A percentile compares a stretch with the other conserved stretches of the same genome.
Conservation (phyloP, 192 early-diverging fungal genomes). For the Coemansia sp. region DNA sequence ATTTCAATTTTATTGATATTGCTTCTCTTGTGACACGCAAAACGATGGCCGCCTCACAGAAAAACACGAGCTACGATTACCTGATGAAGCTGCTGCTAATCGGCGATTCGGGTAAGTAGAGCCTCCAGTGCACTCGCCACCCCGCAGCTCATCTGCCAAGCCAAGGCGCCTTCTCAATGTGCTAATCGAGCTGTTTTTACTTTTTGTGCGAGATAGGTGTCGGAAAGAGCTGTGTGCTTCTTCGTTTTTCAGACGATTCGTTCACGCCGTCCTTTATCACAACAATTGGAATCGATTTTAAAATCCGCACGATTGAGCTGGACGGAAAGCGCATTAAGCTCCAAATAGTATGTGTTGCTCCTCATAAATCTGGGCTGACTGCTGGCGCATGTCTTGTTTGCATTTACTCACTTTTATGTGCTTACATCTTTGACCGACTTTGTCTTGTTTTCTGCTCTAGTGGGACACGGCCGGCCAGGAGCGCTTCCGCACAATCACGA, state of each 20-base stretch:
- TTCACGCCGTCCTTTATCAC: constrained; percentile 99
- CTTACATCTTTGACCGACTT: neutral
- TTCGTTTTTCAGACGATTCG: constrained; percentile 98
- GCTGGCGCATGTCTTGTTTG: neutral
- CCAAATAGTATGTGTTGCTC: constrained; percentile 64
- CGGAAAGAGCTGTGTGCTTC: constrained; percentile 92
- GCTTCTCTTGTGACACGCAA: neutral
- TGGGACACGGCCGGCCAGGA: constrained; percentile 99
- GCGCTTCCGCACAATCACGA: constrained; percentile 98
- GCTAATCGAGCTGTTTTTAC: neutral
- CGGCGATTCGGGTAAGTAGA: constrained; percentile 90
- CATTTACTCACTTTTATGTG: neutral
- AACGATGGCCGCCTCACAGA: constrained; percentile 53
- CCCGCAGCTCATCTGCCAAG: neutral
- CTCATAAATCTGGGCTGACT: neutral
- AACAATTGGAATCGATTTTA: constrained; percentile 99
- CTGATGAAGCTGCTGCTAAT: constrained; percentile 98
- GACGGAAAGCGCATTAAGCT: constrained; percentile 99
- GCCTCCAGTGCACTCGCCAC: neutral
- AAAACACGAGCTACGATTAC: constrained; percentile 97
- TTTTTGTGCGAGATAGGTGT: constrained; percentile 23
- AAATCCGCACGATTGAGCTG: constrained; percentile 97
- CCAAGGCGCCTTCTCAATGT: neutral
- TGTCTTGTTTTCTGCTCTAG: constrained; percentile 5
- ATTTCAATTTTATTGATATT: neutral